phyloP scores from a whole-genome alignment of 2,329 filamentous ascomycete species.

The Ceratocystis lukuohia region DNA sequence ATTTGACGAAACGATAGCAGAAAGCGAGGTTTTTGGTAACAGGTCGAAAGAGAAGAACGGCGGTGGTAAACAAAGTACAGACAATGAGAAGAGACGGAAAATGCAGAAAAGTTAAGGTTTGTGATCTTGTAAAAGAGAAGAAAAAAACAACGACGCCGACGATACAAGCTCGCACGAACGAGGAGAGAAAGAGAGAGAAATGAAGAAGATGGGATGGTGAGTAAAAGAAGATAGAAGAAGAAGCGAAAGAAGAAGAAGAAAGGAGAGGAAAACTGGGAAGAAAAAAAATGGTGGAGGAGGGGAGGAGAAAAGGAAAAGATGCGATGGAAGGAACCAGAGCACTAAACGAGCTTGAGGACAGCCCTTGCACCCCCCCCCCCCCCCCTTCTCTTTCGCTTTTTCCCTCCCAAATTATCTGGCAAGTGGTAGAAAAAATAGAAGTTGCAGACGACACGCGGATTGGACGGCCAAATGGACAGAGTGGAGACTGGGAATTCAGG shows the following conservation, averaged over 20 bases:
- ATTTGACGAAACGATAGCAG: conserved; percentile 14
- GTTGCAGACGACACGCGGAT: conserved; percentile 9
- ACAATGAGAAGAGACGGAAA: conserved; percentile 20
- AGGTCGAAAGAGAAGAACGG: conserved; percentile 18
- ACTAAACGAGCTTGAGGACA: background rate
- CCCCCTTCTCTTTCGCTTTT: background rate
- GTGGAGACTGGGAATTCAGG: background rate
- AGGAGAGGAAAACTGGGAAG: conserved; percentile 22
- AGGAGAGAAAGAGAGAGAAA: conserved; percentile 25
- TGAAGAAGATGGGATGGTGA: conserved; percentile 27
- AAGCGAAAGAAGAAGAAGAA: conserved; percentile 25
- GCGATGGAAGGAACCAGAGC: conserved; percentile 6
- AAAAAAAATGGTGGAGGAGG: conserved; percentile 23
- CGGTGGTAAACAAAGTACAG: conserved; percentile 21
- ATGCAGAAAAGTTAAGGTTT: conserved; percentile 20
- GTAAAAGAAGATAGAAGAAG: conserved; percentile 25
- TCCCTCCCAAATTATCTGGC: background rate
- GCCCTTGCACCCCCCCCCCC: background rate
- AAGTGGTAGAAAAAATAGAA: conserved; percentile 8
- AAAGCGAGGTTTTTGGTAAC: conserved; percentile 2
- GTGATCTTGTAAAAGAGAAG: conserved; percentile 22
- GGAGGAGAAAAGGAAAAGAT: conserved; percentile 22
- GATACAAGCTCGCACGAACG: conserved; percentile 25
- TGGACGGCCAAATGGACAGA: background rate
- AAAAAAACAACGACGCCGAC: conserved; percentile 25